Conservation (phyloP, 176 grass and related monocot species). For the Oryza punctata region DNA sequence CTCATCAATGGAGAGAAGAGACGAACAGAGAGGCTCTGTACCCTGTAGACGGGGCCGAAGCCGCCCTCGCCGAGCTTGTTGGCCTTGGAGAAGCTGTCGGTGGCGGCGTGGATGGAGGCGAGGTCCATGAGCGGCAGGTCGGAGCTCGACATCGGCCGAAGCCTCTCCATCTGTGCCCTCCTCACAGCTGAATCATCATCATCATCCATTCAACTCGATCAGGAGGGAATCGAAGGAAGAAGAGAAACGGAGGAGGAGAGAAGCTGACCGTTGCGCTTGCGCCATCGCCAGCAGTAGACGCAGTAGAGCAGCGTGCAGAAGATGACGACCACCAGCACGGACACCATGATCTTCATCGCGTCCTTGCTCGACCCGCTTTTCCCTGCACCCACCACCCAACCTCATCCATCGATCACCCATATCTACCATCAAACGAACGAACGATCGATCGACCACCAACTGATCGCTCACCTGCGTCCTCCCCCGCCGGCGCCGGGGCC, state of each 20-base stretch:
- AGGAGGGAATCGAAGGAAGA: not conserved
- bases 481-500: not conserved
- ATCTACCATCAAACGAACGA: too few species aligned
- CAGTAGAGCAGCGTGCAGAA: constrained; percentile 71
- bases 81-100: constrained; percentile 74
- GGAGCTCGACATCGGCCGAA: constrained; percentile 63
- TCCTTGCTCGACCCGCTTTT: constrained; percentile 37
- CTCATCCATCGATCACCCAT: too few species aligned
- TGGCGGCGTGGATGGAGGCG: constrained; percentile 62
- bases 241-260: not conserved
- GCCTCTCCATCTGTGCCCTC: constrained; percentile 56
- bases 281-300: constrained; percentile 95
- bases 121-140: constrained; percentile 78
- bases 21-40: not conserved
- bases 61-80: constrained; percentile 96
- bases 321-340: constrained; percentile 68
- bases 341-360: constrained; percentile 67
- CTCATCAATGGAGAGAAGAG: not conserved
- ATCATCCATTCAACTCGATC: not conserved
- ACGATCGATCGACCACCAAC: too few species aligned
- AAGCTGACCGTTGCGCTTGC: constrained; percentile 75
- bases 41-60: constrained; percentile 84
- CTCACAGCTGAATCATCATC: constrained; percentile 55
- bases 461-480: not conserved
- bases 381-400: not conserved